phyloP scores from a whole-genome alignment of 345 rosid genomes.

The Gossypium bickii region DNA sequence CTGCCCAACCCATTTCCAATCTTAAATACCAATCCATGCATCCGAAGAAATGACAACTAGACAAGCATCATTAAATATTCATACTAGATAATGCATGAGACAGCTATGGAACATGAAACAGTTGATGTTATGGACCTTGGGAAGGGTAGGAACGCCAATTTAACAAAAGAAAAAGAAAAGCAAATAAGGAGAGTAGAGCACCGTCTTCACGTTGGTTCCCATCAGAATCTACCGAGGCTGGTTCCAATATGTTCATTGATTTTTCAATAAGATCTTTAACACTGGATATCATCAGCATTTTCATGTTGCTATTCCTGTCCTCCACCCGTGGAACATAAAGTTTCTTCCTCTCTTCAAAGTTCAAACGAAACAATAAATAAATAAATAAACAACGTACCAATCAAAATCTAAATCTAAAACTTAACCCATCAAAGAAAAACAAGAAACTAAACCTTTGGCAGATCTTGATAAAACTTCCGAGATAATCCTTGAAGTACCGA shows the following conservation, averaged over 20 bases:
- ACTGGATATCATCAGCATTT: conserved; percentile 69
- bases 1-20: background rate
- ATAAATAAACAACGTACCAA: background rate
- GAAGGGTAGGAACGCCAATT: background rate
- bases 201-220: conserved; percentile 89
- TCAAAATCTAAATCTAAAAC: conserved; percentile 2
- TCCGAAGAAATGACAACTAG: background rate
- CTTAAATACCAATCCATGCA: background rate
- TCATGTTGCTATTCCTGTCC: conserved; percentile 85
- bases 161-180: background rate
- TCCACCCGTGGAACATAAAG: conserved; percentile 89
- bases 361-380: background rate
- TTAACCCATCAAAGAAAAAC: background rate
- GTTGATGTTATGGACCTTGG: background rate
- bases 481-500: conserved; percentile 57
- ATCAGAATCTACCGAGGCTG: conserved; percentile 54
- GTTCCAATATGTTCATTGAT: conserved; percentile 91
- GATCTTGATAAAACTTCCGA: conserved; percentile 45
- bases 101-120: background rate
- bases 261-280: conserved; percentile 71
- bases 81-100: background rate
- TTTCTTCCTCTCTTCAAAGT: conserved; percentile 41
- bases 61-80: background rate
- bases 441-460: conserved; percentile 25
- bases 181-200: conserved; percentile 18